A percentile compares a stretch with the other conserved stretches of the same genome.
Conservation (phyloP, 371 early-diverging fungal genomes). For the Mortierella sp. region DNA sequence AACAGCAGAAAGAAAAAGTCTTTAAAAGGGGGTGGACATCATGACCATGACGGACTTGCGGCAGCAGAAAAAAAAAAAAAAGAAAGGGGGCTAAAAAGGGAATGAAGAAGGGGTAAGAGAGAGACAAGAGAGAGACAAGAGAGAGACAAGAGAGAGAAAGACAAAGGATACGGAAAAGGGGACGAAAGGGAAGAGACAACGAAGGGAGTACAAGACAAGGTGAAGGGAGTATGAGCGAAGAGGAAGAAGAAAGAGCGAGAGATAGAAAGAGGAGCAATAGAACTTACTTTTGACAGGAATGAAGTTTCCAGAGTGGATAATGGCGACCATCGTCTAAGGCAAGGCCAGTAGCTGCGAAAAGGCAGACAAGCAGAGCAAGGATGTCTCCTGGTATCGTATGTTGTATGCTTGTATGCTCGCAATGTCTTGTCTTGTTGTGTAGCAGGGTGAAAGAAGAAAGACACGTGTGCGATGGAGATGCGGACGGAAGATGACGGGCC, state of each 20-base stretch:
- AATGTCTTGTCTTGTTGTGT: neutral
- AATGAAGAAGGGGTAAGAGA: constrained; percentile 5
- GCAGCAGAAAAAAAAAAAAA: neutral
- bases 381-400: neutral
- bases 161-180: constrained; percentile 6
- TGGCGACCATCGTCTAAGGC: neutral
- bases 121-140: constrained; percentile 1
- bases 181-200: constrained; percentile 1
- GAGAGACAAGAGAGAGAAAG: constrained; percentile 12
- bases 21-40: constrained; percentile 6
- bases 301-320: neutral
- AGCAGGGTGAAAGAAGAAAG: neutral
- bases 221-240: neutral
- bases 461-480: neutral
- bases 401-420: neutral
- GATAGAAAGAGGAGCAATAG: neutral
- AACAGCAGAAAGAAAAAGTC: neutral
- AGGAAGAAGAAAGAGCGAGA: neutral
- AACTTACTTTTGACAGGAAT: neutral
- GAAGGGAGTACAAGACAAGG: neutral
- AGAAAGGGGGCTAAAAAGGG: neutral
- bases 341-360: neutral
- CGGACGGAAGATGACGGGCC: neutral
- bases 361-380: neutral
- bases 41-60: constrained; percentile 3